Base-by-base conservation (phyloP, 179 eudicot genomes). In the Beta corolliflora region DNA sequence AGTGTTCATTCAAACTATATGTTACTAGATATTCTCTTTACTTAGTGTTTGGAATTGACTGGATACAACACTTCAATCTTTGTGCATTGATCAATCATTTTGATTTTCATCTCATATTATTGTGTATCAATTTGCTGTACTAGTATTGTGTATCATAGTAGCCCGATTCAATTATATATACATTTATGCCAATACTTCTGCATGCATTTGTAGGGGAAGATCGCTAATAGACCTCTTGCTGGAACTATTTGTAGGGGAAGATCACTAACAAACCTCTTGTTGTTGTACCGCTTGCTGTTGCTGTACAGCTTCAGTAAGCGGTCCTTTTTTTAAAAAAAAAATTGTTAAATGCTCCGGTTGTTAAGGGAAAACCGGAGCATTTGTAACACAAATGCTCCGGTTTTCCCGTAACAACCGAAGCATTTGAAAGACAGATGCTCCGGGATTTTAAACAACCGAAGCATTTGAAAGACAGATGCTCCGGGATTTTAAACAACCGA, bases 231-330 rank as follows among this genome's bases (percentile, higher is more conserved):
- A 50, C 99, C 99, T 52, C 94, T 97, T 81, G 99, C 99, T 58
- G 99, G 99, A 78, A 94, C 99, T 70, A 79, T 88, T 23, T 89
- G 97, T 82, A 92, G 99, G 88, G 99, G 99, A 54, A 97, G n/a
- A n/a, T n/a, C n/a, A n/a, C n/a, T n/a, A n/a, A n/a, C n/a, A n/a
- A n/a, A n/a, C n/a, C n/a, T n/a, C n/a, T n/a, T n/a, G n/a, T n/a
- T n/a, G n/a, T n/a, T n/a, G n/a, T n/a, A n/a, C n/a, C n/a, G n/a
- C n/a, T n/a, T n/a, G n/a, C n/a, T n/a, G n/a, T n/a, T n/a, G n/a
- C n/a, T n/a, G n/a, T n/a, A n/a, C n/a, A n/a, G n/a, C n/a, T n/a
- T n/a, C n/a, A n/a, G n/a, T n/a, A n/a, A n/a, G n/a, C n/a, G n/a
- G n/a, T n/a, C n/a, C n/a, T n/a, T n/a, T n/a, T n/a, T n/a, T n/a